phyloP scores from a whole-genome alignment of 768 basidiomycete genomes.

The Leccinum sublutescens region DNA sequence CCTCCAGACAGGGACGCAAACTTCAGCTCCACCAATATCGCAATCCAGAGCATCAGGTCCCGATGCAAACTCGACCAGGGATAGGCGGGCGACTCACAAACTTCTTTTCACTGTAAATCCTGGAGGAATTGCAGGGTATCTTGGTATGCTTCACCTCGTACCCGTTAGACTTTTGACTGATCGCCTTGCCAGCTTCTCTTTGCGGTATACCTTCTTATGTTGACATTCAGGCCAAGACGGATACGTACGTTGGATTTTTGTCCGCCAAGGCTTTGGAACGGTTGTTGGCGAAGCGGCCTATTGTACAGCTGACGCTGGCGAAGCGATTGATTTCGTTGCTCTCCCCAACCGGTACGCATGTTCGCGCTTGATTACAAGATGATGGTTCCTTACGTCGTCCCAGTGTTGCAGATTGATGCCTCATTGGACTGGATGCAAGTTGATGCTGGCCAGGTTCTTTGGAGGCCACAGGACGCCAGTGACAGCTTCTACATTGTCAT shows the following conservation, averaged over 20 bases:
- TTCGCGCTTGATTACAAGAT: not conserved
- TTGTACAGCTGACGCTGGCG: slow-evolving; percentile 91
- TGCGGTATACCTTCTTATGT: slow-evolving; percentile 94
- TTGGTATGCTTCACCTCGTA: slow-evolving; percentile 51
- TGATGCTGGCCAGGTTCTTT: slow-evolving; percentile 90
- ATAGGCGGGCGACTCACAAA: slow-evolving; percentile 47
- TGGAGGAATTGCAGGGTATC: slow-evolving; percentile 96
- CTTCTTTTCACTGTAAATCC: slow-evolving; percentile 93
- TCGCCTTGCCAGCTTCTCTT: slow-evolving; percentile 61
- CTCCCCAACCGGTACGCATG: slow-evolving; percentile 76
- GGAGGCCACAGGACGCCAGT: slow-evolving; percentile 86
- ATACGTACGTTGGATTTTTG: slow-evolving; percentile 96
- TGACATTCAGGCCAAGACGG: slow-evolving; percentile 95
- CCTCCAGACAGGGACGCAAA: slow-evolving; percentile 45
- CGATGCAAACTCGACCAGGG: slow-evolving; percentile 35
- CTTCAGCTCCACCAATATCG: slow-evolving; percentile 4
- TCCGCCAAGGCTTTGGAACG: slow-evolving; percentile 86
- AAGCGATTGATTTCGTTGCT: slow-evolving; percentile 95
- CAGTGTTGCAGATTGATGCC: slow-evolving; percentile 95
- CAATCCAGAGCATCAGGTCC: slow-evolving; percentile 21
- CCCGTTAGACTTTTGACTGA: not conserved
- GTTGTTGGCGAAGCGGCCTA: slow-evolving; percentile 89
- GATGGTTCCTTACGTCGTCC: slow-evolving; percentile 7
- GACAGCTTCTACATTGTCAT: slow-evolving; percentile 99
- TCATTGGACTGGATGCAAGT: slow-evolving; percentile 99